A percentile compares a stretch with the other conserved stretches of the same genome.
phyloP scores from a whole-genome alignment of 768 basidiomycete species.

The Lactifluus echinatus region DNA sequence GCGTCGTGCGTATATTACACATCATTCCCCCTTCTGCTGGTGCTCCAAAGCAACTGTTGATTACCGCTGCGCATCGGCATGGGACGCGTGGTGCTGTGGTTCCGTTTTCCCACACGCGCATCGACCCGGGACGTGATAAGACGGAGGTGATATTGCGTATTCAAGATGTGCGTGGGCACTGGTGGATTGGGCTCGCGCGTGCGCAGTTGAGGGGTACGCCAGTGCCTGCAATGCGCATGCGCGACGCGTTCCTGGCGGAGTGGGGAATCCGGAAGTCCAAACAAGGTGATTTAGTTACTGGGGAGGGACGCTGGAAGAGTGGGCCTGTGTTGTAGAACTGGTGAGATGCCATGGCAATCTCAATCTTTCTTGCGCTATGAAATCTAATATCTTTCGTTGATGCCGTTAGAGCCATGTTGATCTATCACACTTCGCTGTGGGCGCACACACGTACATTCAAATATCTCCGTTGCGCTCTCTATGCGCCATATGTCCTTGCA shows the following conservation, averaged over 20 bases:
- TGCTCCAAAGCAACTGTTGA: constrained; percentile 13
- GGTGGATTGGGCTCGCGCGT: constrained; percentile 17
- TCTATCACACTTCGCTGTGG: neutral
- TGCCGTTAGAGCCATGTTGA: neutral
- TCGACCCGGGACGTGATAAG: constrained; percentile 18
- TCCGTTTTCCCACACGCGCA: constrained; percentile 10
- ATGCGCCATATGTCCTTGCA: neutral
- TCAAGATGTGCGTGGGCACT: constrained; percentile 18
- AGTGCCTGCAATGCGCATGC: constrained; percentile 6
- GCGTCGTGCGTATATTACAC: constrained; percentile 19
- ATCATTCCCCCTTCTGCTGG: constrained; percentile 7
- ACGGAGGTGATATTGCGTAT: constrained; percentile 20
- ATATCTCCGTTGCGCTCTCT: neutral
- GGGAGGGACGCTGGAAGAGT: constrained; percentile 14
- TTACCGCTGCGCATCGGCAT: constrained; percentile 8
- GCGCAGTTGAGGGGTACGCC: constrained; percentile 12
- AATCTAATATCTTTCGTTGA: neutral
- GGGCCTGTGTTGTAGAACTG: constrained; percentile 9
- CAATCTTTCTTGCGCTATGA: neutral
- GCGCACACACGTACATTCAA: neutral
- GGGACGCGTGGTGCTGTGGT: constrained; percentile 11
- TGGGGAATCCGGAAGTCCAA: constrained; percentile 16
- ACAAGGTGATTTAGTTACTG: neutral
- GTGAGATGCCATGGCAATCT: neutral
- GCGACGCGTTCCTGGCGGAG: constrained; percentile 6